Percentiles rank a stretch among this genome's conserved stretches.
phyloP scores from a whole-genome alignment of 2,329 filamentous ascomycete species.

The Monosporascus sp. region DNA sequence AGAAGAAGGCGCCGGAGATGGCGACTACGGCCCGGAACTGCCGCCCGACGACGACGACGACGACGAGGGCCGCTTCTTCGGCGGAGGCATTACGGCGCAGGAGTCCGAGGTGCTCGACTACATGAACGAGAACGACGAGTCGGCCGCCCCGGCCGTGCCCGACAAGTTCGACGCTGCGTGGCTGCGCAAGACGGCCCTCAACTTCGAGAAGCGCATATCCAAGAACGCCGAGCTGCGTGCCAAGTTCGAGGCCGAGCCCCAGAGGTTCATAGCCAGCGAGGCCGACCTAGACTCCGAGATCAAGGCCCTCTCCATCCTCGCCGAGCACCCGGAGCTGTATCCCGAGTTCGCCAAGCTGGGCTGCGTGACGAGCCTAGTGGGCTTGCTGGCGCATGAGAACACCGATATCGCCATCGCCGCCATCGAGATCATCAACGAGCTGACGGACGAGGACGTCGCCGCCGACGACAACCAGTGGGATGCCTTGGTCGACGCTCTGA shows the following conservation, averaged over 20 bases:
- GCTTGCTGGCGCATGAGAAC: slow-evolving; percentile 87
- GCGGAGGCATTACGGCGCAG: slow-evolving; percentile 76
- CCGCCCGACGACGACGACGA: slow-evolving; percentile 51
- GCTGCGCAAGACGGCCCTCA: slow-evolving; percentile 74
- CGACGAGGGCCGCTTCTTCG: slow-evolving; percentile 93
- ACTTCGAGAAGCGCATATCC: slow-evolving; percentile 84
- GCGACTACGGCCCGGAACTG: slow-evolving; percentile 23
- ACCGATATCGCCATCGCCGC: slow-evolving; percentile 92
- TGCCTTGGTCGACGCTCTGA: slow-evolving; percentile 60
- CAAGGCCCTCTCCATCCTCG: slow-evolving; percentile 78
- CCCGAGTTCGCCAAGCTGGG: slow-evolving; percentile 26
- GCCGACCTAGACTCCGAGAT: slow-evolving; percentile 87
- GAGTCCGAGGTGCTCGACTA: slow-evolving; percentile 84
- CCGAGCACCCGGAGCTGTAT: slow-evolving; percentile 68
- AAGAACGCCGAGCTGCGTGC: slow-evolving; percentile 88
- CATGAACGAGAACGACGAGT: slow-evolving; percentile 53
- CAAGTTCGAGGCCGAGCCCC: slow-evolving; percentile 24
- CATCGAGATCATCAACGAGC: slow-evolving; percentile 81
- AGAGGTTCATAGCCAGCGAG: slow-evolving; percentile 42
- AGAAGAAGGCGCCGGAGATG: slow-evolving; percentile 42
- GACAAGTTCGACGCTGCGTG: slow-evolving; percentile 81
- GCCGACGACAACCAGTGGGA: slow-evolving; percentile 80
- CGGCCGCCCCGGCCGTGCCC: slow-evolving; percentile 34
- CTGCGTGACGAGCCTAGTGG: slow-evolving; percentile 57
- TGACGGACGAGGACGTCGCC: slow-evolving; percentile 88